Percentiles rank a stretch among this genome's conserved stretches.
Conservation (phyloP, 495 filamentous ascomycete genomes). For the Rhypophila decipiens region DNA sequence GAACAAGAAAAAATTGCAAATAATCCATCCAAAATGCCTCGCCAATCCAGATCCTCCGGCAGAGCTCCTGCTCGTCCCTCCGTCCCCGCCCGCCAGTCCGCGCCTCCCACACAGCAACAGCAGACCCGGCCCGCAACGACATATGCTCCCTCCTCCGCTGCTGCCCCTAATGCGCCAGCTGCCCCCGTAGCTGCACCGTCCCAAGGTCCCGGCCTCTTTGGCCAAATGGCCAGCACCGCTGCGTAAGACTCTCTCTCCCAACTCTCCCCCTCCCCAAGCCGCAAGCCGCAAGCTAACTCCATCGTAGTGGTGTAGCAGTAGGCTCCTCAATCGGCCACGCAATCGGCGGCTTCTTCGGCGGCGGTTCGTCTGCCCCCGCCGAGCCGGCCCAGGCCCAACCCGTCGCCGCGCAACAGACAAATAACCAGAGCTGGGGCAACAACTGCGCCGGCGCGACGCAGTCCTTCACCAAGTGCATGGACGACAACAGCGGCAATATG, state of each 20-base stretch:
- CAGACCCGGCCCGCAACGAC: constrained; percentile 60
- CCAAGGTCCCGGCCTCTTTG: constrained; percentile 67
- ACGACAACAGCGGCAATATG: constrained; percentile 88
- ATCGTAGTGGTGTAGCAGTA: constrained; percentile 80
- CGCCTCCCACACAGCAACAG: constrained; percentile 50
- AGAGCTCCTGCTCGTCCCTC: constrained; percentile 61
- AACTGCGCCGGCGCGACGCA: constrained; percentile 75
- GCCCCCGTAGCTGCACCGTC: constrained; percentile 40
- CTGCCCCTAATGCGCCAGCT: constrained; percentile 44
- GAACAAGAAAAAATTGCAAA: constrained; percentile 12
- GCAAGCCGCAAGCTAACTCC: background rate
- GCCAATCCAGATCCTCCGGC: constrained; percentile 63
- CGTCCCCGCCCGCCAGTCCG: constrained; percentile 40
- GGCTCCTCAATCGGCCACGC: constrained; percentile 93
- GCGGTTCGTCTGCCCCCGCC: constrained; percentile 59
- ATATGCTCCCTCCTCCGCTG: constrained; percentile 48
- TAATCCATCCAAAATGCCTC: constrained; percentile 68
- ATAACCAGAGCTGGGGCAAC: constrained; percentile 50
- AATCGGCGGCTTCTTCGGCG: constrained; percentile 74
- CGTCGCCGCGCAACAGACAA: constrained; percentile 27
- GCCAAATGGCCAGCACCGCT: constrained; percentile 81
- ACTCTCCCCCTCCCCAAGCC: constrained; percentile 3
- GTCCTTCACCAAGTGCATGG: constrained; percentile 90
- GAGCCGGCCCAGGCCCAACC: constrained; percentile 41
- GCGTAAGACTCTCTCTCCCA: constrained; percentile 50